Base-by-base conservation (phyloP, 164 flowering plant species). In the Vitis amurensis region DNA sequence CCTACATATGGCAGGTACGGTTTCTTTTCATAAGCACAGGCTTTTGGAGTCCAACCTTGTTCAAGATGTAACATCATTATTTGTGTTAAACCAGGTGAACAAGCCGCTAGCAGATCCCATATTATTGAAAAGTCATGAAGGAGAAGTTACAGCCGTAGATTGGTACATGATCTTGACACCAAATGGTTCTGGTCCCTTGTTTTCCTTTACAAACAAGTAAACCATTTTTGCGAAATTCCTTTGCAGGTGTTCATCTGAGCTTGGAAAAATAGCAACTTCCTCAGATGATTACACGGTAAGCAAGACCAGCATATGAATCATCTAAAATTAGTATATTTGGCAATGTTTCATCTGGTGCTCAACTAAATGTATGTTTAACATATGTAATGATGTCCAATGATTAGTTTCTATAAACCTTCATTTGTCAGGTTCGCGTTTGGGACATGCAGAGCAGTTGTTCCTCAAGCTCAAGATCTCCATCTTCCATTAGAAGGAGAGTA, bases 261-360 rank as follows among this genome's bases (percentile, higher is more conserved):
- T 56, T 50, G 99, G 95, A 49, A 93, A 88, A 79, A 61, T 93
- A 10, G 98, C 89, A 57, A 91, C 98, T 53, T 68, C 89, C 68
- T 85, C 97, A 19, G 99, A 93, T 81, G 99, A 95, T 81, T 90
- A 74, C 83, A 88, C 92, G 61, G 99, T 93, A 80, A 77, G 88
- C 67, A 70, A 50, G 11, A 31, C n/a, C 9, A 16, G 14, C 17
- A 9, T 9, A 23, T 52, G 14, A 37, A n/a, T 23, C 47, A 49
- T 16, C 17, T 44, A 12, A 8, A 29, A 15, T 8, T 10, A 17
- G 29, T 59, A 1, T 17, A 23, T 13, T 55, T 16, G 8, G 44
- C 37, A 31, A 3, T 61, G 37, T 14, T 61, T 61, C 44, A 4
- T 31, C 44, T 31, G 44, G 44, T 31, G 44, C 44, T 31, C 6